phyloP scores from a whole-genome alignment of 163 green algal genomes.

The Chloromonas sp. region DNA sequence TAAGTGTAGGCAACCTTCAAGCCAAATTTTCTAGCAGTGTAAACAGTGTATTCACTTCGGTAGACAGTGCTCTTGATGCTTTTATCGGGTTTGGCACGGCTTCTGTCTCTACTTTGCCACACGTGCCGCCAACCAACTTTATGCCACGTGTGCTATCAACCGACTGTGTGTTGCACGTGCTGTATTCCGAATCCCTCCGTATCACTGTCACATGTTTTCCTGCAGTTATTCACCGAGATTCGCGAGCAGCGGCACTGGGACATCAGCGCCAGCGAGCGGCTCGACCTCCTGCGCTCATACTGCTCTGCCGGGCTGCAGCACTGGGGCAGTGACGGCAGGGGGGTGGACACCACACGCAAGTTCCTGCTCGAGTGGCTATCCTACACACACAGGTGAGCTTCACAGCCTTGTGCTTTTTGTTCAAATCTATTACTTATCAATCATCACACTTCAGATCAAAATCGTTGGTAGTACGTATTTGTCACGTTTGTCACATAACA shows the following conservation, averaged over 20 bases:
- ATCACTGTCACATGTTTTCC: background rate
- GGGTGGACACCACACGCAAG: constrained; percentile 84
- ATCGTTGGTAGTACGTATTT: background rate
- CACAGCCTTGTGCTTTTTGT: background rate
- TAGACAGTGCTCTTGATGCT: too few relatives aligned
- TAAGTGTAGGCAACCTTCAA: too few relatives aligned
- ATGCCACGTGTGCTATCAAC: too few relatives aligned
- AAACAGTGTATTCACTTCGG: too few relatives aligned
- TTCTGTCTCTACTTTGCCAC: too few relatives aligned
- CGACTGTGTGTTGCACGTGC: too few relatives aligned
- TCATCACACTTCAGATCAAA: background rate
- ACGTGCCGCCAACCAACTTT: too few relatives aligned
- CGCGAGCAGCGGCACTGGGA: constrained; percentile 92
- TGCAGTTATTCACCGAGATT: constrained; percentile 56
- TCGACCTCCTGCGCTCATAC: constrained; percentile 84
- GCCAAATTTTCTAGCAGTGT: too few relatives aligned
- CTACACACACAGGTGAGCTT: constrained; percentile 67
- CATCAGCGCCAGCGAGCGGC: constrained; percentile 81
- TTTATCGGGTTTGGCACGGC: too few relatives aligned
- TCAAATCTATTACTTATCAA: background rate
- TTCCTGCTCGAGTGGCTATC: constrained; percentile 97
- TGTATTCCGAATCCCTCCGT: too few relatives aligned
- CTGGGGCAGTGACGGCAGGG: constrained; percentile 84
- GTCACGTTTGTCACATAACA: constrained; percentile 7
- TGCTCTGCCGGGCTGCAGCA: constrained; percentile 78